Percentiles rank a stretch among this genome's conserved stretches.
Conservation (phyloP, 192 early-diverging fungal genomes). For the Coemansia sp. region DNA sequence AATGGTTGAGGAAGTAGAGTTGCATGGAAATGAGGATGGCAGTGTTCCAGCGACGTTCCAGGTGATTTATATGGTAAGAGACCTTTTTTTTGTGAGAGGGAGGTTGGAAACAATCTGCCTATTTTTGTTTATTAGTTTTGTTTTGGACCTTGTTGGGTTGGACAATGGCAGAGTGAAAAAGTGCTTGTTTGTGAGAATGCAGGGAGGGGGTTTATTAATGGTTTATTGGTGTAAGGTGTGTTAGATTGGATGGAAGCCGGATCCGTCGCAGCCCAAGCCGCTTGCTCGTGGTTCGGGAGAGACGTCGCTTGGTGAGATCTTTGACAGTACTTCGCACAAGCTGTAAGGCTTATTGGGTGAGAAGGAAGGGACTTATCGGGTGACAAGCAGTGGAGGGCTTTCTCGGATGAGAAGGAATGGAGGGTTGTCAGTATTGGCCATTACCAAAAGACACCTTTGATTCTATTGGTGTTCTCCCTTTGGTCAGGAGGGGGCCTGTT, state of each 20-base stretch:
- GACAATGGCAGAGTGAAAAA: too few species aligned
- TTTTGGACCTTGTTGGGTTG: background rate
- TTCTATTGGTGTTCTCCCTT: too few species aligned
- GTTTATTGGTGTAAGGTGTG: conserved; percentile 8
- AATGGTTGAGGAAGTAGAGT: conserved; percentile 47
- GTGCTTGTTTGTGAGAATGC: background rate
- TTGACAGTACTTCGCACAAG: conserved; percentile 31
- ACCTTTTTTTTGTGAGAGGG: too few species aligned
- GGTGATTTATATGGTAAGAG: conserved; percentile 39
- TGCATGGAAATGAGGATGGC: conserved; percentile 85
- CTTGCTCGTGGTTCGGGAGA: conserved; percentile 72
- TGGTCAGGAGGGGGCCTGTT: too few species aligned
- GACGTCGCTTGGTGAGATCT: conserved; percentile 69
- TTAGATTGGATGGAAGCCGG: conserved; percentile 92
- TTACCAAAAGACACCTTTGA: too few species aligned
- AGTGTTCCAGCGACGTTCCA: conserved; percentile 93
- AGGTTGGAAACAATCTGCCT: background rate
- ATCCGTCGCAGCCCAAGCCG: conserved; percentile 76
- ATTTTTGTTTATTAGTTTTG: too few species aligned
- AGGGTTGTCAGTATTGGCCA: too few species aligned
- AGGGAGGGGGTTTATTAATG: background rate
- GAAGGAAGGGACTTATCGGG: too few species aligned
- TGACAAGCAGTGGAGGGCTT: too few species aligned
- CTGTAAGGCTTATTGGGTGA: too few species aligned
- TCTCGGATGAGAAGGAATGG: too few species aligned